Percentiles rank a stretch among this genome's conserved stretches.
These are phyloP conservation scores for Crassisporium funariophilum DNA, from an alignment of 768 basidiomycete genomes.

Conservation along the genomic window DNA sequence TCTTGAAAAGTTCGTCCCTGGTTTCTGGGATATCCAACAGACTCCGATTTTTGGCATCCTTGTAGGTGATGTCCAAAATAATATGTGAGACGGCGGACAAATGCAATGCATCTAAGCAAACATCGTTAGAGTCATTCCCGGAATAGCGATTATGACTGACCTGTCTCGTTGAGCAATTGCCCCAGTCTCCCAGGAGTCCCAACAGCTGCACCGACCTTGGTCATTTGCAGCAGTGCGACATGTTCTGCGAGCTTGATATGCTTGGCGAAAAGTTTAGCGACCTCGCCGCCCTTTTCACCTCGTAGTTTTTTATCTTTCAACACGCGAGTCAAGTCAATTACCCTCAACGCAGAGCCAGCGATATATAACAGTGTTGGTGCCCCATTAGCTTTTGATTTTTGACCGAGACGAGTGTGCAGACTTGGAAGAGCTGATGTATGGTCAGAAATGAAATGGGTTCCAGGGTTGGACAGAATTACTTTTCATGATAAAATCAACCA, in stretches of 20 bases:
- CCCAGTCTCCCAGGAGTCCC: conserved; percentile 93
- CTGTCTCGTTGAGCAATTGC: conserved; percentile 76
- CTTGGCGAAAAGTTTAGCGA: conserved; percentile 94
- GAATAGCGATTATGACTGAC: conserved; percentile 37
- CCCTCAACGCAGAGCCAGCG: conserved; percentile 87
- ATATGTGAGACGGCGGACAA: conserved; percentile 81
- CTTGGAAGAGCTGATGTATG: conserved; percentile 59
- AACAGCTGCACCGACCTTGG: conserved; percentile 86
- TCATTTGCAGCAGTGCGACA: conserved; percentile 76
- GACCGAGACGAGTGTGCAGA: conserved; percentile 69
- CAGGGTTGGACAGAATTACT: conserved; percentile 43
- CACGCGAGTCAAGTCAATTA: conserved; percentile 81
- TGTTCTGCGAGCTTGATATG: conserved; percentile 93
- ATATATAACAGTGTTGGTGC: conserved; percentile 87
- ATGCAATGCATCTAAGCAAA: conserved; percentile 61
- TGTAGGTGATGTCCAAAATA: conserved; percentile 74
- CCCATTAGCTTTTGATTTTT: conserved; percentile 76
- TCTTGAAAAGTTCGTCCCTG: conserved; percentile 78
- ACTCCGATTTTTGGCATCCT: conserved; percentile 74
- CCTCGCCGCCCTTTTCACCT: conserved; percentile 85
- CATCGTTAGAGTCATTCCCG: conserved; percentile 7
- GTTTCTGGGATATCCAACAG: conserved; percentile 85
- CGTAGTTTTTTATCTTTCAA: conserved; percentile 69
- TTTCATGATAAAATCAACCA: conserved; percentile 76
- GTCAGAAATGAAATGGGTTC: conserved; percentile 1